Base-by-base conservation (phyloP, 768 basidiomycete species). In the Melanogaster broomeanus region DNA sequence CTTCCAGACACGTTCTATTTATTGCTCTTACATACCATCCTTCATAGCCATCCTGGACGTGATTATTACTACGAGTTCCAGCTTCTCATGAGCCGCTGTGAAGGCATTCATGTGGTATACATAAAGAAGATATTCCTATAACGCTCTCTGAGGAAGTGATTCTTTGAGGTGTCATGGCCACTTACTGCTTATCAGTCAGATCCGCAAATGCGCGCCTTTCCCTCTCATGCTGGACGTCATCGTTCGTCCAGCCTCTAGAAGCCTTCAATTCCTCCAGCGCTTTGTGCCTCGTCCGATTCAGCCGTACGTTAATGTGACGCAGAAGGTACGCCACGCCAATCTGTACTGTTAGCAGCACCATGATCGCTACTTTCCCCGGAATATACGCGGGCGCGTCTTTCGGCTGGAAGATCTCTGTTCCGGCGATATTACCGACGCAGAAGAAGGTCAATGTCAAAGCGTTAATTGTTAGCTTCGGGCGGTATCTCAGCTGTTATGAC, bases 321-420 rank as follows among this genome's bases (percentile, higher is more conserved):
- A 62, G 52, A 25, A 51, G 40, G 33, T 59, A 41, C n/a, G 61
- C 58, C 10, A 64, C 55, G n/a, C 60, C 61, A 1, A 64, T 53
- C 25, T 63, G 62, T 10, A 49, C 27, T 10, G 53, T 38, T n/a
- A 65, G 57, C 10, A 69, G 56, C 33, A 68, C 62, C 30, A 68
- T 63, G 45, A 74, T 65, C 9, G 67, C 45, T 21, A 68, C 56
- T 55, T 74, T 72, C 42, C 72, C 69, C 2, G 69, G 71, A 10
- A 65, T 59, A 50, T 72, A 72, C 8, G 44, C 47, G 0, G 62
- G 62, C 6, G 62, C 61, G 39, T 62, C 62, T 10, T 62, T 45
- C 6, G 62, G 58, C 2, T 57, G 61, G 38, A 69, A 63, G 21
- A 68, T 62, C 45, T 56, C 52, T 8, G 60, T 58, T 4, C 63